Conservation (phyloP, 1,284 basidiomycete genomes). For the Pascua guehoae region DNA sequence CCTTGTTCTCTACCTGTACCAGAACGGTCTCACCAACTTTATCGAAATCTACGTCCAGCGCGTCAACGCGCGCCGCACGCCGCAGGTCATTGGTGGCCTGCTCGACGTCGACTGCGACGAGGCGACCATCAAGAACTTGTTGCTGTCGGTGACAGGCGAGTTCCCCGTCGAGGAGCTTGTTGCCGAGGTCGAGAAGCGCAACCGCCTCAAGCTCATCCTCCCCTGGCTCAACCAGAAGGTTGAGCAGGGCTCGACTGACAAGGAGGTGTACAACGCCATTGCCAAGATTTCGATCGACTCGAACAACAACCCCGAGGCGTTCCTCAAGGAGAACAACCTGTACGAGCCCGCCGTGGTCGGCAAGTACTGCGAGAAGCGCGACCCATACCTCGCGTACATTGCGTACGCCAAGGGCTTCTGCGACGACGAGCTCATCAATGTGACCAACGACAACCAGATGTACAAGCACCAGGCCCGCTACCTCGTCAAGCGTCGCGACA, state of each 20-base stretch:
- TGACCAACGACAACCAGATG: slow-evolving; percentile 99
- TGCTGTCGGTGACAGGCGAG: slow-evolving; percentile 91
- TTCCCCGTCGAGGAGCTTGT: slow-evolving; percentile 98
- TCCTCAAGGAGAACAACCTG: slow-evolving; percentile 94
- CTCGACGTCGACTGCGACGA: slow-evolving; percentile 99
- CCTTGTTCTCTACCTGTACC: slow-evolving; percentile 96
- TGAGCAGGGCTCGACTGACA: slow-evolving; percentile 85
- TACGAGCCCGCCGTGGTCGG: slow-evolving; percentile 96
- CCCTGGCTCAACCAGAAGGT: slow-evolving; percentile 96
- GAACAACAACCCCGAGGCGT: slow-evolving; percentile 95
- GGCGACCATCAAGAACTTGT: slow-evolving; percentile 86
- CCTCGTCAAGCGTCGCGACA: slow-evolving; percentile 90
- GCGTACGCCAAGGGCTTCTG: slow-evolving; percentile 99
- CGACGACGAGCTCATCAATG: slow-evolving; percentile 93
- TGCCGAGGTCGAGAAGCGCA: slow-evolving; percentile 93
- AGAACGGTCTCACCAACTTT: slow-evolving; percentile 93
- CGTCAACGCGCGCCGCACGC: slow-evolving; percentile 94
- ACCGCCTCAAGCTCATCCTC: slow-evolving; percentile 91
- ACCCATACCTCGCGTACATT: slow-evolving; percentile 98
- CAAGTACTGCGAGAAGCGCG: slow-evolving; percentile 98
- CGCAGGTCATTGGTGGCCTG: slow-evolving; percentile 96
- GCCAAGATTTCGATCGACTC: slow-evolving; percentile 99
- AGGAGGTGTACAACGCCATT: slow-evolving; percentile 91
- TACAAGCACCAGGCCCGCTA: slow-evolving; percentile 99
- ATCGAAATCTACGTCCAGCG: slow-evolving; percentile 99